Evolutionary conservation across 805 yeast genomes (phyloP), one percentile per base, ranked within the genome.

Genomic region (Jamesozyma spencerorum): DNA sequence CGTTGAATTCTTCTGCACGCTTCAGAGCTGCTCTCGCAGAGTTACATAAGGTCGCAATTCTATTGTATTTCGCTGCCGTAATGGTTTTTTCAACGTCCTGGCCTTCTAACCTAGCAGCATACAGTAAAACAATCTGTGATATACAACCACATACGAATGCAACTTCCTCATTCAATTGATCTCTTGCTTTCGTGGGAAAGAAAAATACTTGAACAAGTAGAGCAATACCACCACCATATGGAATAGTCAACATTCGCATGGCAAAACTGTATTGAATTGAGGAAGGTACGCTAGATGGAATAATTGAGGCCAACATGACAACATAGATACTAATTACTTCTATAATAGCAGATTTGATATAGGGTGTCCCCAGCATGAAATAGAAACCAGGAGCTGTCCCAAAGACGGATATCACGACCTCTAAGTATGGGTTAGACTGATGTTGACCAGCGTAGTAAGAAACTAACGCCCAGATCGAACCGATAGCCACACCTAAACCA

Each of bases 261-360:
- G 69, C 75, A 50, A 70, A 73, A 48, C 67, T 71, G 7, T 54
- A 55, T 18, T 62, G 43, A 38, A 72, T 71, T 0, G 69, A 58
- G 5, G 72, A 70, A 3, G 48, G 49, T 20, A 58, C 50, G 1
- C 50, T 47, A 5, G 66, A 55, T 1, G 74, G 75, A 2, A 65
- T 38, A 2, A 60, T 58, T 2, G 75, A 58, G 0, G 76, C 70
- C n/a, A 71, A 51, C 38, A 70, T 48, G 10, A 73, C 77, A 37
- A 71, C 60, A 39, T 69, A 70, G 14, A 68, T 63, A 28, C 73
- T 68, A 36, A 73, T 70, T 6, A 71, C 58, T 13, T 70, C 68
- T 34, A 73, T 69, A 44, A 72, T 66, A 0, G 74, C 76, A 4
- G 76, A 75, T 44, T 71, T 73, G 14, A 70, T 66, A 41, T 70